These are phyloP conservation scores for Kodamaea sp. DNA, from an alignment of 1,139 yeast genomes.

Conservation along the genomic window DNA sequence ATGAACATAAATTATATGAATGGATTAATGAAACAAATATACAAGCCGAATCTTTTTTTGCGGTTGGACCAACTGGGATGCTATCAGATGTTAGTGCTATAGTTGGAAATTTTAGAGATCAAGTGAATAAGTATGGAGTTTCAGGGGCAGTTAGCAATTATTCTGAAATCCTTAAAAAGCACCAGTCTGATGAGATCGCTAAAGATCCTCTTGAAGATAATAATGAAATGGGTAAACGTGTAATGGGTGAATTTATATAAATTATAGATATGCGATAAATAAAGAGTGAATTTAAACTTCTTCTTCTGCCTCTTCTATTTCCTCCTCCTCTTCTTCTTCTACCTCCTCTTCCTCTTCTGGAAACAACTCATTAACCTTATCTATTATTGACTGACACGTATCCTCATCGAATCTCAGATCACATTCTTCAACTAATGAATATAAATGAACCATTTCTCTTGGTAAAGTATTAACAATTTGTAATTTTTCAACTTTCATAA, in stretches of 20 bases:
- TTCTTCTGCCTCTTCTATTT: slow-evolving; percentile 18
- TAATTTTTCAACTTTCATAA: slow-evolving; percentile 80
- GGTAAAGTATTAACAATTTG: slow-evolving; percentile 84
- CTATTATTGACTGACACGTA: slow-evolving; percentile 52
- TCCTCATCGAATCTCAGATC: slow-evolving; percentile 74
- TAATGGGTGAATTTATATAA: slow-evolving; percentile 15
- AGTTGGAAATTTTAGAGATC: slow-evolving; percentile 38
- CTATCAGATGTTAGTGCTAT: slow-evolving; percentile 58
- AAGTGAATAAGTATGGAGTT: slow-evolving; percentile 29
- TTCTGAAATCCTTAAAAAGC: slow-evolving; percentile 9
- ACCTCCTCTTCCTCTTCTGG: slow-evolving; percentile 40
- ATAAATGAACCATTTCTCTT: slow-evolving; percentile 70
- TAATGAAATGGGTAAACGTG: slow-evolving; percentile 4
- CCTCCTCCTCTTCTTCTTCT: slow-evolving; percentile 31
- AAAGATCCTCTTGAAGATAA: slow-evolving; percentile 1
- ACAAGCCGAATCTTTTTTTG: slow-evolving; percentile 51
- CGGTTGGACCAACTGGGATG: slow-evolving; percentile 71
- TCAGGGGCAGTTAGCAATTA: slow-evolving; percentile 9
- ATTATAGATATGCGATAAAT: slow-evolving; percentile 7
- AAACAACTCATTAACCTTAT: slow-evolving; percentile 46
- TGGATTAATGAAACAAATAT: slow-evolving; percentile 51
- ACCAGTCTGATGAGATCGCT: neutral
- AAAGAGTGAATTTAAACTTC: slow-evolving; percentile 1
- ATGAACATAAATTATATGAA: slow-evolving; percentile 20
- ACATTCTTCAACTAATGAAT: slow-evolving; percentile 84